Evolutionary conservation across 805 yeast species (phyloP).

Genomic region (Suhomyces xylopsoci): DNA sequence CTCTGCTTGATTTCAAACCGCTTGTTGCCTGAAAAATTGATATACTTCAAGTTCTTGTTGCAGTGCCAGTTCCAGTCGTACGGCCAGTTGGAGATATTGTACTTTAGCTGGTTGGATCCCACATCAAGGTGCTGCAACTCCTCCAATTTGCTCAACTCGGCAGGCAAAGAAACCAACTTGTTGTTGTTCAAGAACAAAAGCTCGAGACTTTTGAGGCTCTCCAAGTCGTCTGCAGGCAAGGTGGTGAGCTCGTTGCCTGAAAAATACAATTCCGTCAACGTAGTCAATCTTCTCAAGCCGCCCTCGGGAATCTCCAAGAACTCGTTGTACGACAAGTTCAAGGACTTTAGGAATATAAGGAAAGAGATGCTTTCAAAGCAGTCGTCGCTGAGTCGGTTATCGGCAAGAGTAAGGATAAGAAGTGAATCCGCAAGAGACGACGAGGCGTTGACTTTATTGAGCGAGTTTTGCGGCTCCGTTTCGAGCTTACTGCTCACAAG

Average conservation of each 20-base stretch:
- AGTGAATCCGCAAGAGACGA: conserved; percentile 49
- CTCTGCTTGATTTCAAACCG: conserved; percentile 82
- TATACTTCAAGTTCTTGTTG: conserved; percentile 68
- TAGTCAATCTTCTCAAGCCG: conserved; percentile 53
- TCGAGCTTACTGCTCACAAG: neutral
- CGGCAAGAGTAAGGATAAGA: conserved; percentile 63
- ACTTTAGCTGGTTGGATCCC: conserved; percentile 85
- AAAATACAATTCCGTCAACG: conserved; percentile 62
- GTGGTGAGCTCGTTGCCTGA: conserved; percentile 81
- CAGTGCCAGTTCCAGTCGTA: conserved; percentile 98
- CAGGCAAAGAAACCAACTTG: conserved; percentile 80
- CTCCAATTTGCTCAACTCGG: conserved; percentile 71
- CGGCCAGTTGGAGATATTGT: conserved; percentile 90
- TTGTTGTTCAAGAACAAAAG: conserved; percentile 76
- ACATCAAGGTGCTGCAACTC: conserved; percentile 76
- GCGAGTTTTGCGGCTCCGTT: conserved; percentile 3
- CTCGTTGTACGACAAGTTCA: conserved; percentile 84
- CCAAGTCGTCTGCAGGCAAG: conserved; percentile 85
- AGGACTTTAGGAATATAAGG: conserved; percentile 52
- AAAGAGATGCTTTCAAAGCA: conserved; percentile 65
- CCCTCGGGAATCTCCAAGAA: conserved; percentile 78
- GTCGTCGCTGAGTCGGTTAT: conserved; percentile 78
- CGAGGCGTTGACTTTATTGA: conserved; percentile 6
- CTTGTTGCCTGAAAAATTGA: conserved; percentile 90
- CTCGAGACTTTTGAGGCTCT: conserved; percentile 52